These are phyloP conservation scores for Capsicum pubescens DNA, from an alignment of 257 asterid species.

Conservation along the genomic window DNA sequence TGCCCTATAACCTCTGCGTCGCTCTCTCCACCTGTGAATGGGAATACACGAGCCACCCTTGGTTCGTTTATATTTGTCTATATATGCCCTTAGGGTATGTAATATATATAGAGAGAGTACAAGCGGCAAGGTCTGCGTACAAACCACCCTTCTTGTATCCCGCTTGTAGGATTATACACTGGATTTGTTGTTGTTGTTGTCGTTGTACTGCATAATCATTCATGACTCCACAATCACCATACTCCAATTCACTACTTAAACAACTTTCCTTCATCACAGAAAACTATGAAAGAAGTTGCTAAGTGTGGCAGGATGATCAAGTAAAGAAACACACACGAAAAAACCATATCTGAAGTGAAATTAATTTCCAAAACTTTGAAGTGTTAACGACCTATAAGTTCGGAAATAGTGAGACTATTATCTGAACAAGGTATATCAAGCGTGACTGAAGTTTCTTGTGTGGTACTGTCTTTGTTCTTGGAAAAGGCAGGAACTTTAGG, in stretches of 20 bases:
- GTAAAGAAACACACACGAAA: not conserved
- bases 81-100: too few relatives aligned
- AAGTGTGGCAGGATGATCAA: too few relatives aligned
- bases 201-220: not conserved
- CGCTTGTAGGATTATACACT: not conserved
- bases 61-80: too few relatives aligned
- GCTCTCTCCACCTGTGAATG: too few relatives aligned
- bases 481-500: slow-evolving; percentile 47
- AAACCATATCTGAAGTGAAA: too few relatives aligned
- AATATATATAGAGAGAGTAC: not conserved
- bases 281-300: too few relatives aligned
- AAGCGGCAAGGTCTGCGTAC: not conserved
- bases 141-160: not conserved
- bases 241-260: not conserved
- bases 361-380: not conserved
- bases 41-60: too few relatives aligned
- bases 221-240: not conserved
- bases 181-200: not conserved
- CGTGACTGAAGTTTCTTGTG: not conserved
- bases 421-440: slow-evolving; percentile 26
- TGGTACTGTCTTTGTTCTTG: not conserved
- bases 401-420: slow-evolving; percentile 32
- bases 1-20: too few relatives aligned
- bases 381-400: slow-evolving; percentile 36
- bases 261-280: not conserved